Conservation (phyloP, 257 asterid species). For the Henckelia pumila region DNA sequence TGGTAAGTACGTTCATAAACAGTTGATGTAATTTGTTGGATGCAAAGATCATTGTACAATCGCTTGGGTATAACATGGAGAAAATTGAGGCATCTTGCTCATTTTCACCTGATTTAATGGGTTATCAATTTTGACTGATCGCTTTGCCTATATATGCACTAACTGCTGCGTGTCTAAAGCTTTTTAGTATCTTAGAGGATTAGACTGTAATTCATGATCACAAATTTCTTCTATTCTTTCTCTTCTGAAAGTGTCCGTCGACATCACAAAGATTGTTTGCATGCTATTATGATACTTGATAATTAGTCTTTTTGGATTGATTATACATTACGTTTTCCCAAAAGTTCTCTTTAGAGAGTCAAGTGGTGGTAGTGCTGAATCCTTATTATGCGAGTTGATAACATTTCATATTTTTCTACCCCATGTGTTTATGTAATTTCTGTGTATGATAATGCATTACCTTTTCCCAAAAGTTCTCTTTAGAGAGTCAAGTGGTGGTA, state of each 20-base stretch:
- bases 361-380: not conserved
- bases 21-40: not conserved
- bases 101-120: not conserved
- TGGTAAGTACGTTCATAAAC: conserved; percentile 48
- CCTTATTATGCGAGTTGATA: not conserved
- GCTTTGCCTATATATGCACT: not conserved
- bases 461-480: not conserved
- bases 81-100: conserved; percentile 7
- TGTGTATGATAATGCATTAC: too few species aligned
- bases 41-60: not conserved
- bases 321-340: not conserved
- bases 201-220: not conserved
- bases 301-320: not conserved
- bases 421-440: not conserved
- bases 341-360: not conserved
- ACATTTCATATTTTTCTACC: not conserved
- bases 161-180: conserved; percentile 1
- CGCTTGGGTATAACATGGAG: not conserved
- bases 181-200: not conserved
- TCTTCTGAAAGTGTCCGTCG: not conserved
- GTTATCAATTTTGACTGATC: not conserved
- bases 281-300: not conserved
- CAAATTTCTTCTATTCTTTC: not conserved
- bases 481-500: not conserved
- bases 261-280: not conserved